Conservation (phyloP, 1,139 yeast genomes). For the Debaryomyces psychrophilus region DNA sequence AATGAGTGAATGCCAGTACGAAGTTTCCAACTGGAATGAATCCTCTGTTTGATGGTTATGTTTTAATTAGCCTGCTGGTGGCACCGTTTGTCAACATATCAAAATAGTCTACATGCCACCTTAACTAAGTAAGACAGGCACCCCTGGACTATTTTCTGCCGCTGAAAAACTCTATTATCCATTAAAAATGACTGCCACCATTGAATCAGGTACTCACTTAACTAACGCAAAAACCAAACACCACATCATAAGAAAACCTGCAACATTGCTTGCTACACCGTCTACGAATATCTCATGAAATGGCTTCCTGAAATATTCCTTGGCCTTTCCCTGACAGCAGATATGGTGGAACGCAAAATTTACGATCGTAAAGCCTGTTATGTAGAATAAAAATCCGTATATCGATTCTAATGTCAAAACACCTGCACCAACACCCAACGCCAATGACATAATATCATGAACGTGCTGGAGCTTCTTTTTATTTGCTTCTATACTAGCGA, state of each 20-base stretch:
- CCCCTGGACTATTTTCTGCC: not conserved
- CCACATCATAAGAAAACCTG: constrained; percentile 85
- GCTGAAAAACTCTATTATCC: not conserved
- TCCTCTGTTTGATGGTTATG: too few relatives aligned
- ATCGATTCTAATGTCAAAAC: constrained; percentile 67
- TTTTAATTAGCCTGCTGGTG: too few relatives aligned
- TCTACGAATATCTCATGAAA: constrained; percentile 58
- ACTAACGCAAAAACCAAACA: constrained; percentile 75
- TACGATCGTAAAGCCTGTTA: constrained; percentile 49
- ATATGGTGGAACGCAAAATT: constrained; percentile 45
- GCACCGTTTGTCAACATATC: too few relatives aligned
- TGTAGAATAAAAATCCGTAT: constrained; percentile 63
- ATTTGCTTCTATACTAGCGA: constrained; percentile 37
- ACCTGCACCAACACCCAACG: constrained; percentile 74
- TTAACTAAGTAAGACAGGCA: too few relatives aligned
- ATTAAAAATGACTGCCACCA: not conserved
- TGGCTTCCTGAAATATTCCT: constrained; percentile 55
- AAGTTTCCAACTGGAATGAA: too few relatives aligned
- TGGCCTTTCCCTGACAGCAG: constrained; percentile 47
- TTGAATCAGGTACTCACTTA: constrained; percentile 17
- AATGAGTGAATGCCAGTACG: too few relatives aligned
- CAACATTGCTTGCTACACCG: constrained; percentile 58
- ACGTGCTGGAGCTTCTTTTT: constrained; percentile 50
- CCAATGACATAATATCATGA: constrained; percentile 67
- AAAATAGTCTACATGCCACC: too few relatives aligned